These are phyloP conservation scores for Bathelium albidoporum DNA, from an alignment of 495 filamentous ascomycete species.

Conservation along the genomic window DNA sequence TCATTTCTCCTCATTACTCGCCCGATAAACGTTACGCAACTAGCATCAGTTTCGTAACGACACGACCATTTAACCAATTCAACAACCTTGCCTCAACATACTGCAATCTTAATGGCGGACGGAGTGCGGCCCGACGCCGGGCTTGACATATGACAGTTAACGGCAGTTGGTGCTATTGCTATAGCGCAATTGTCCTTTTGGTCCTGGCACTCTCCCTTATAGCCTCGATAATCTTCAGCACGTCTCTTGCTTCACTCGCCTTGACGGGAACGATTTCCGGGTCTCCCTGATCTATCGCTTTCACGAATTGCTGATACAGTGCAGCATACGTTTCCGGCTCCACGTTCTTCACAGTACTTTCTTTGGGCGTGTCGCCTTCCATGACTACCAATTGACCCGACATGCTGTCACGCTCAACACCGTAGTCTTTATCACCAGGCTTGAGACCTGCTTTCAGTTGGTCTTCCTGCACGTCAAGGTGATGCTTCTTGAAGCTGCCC, in stretches of 20 bases:
- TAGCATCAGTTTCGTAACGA: too few relatives aligned
- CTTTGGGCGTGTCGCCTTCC: slow-evolving; percentile 29
- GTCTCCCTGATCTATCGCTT: slow-evolving; percentile 45
- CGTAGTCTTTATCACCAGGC: slow-evolving; percentile 56
- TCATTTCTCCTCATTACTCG: not conserved
- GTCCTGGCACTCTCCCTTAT: slow-evolving; percentile 21
- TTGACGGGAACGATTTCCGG: slow-evolving; percentile 57
- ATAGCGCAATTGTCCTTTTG: not conserved
- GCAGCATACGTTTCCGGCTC: slow-evolving; percentile 60
- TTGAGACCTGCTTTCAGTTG: slow-evolving; percentile 61
- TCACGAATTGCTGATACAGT: slow-evolving; percentile 61
- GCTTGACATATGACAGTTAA: too few relatives aligned
- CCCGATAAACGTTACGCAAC: too few relatives aligned
- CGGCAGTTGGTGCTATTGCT: not conserved
- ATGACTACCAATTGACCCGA: slow-evolving; percentile 40
- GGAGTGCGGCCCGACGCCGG: too few relatives aligned
- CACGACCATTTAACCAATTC: too few relatives aligned
- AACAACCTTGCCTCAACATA: not conserved
- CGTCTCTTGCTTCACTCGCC: slow-evolving; percentile 56
- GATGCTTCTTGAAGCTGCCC: slow-evolving; percentile 66
- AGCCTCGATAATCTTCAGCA: slow-evolving; percentile 66
- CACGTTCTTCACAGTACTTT: slow-evolving; percentile 45
- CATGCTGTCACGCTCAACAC: slow-evolving; percentile 48
- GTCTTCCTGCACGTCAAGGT: slow-evolving; percentile 73
- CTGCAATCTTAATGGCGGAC: not conserved